Conservation (phyloP, 2,329 filamentous ascomycete genomes). For the Monilinia polystroma region DNA sequence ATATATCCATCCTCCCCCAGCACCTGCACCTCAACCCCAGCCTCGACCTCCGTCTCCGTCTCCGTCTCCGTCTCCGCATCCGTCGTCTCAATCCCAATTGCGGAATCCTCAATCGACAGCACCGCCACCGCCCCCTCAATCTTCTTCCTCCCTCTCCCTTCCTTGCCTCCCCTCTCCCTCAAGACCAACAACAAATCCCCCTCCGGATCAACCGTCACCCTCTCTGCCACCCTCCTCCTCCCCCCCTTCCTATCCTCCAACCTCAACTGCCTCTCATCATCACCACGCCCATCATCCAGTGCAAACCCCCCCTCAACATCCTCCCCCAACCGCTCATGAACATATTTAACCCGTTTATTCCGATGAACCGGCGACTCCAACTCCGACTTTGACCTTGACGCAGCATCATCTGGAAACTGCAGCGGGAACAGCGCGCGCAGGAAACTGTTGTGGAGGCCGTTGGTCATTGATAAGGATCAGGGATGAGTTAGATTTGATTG, state of each 20-base stretch:
- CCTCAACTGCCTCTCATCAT: conserved; percentile 16
- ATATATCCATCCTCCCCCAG: neutral
- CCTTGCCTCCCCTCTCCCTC: neutral
- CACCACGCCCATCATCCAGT: neutral
- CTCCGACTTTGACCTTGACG: neutral
- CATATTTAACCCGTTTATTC: conserved; percentile 15
- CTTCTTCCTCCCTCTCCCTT: neutral
- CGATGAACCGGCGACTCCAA: neutral
- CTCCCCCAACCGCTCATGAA: neutral
- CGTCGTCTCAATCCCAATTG: conserved; percentile 4
- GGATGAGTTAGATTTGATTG: neutral
- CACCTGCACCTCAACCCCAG: neutral
- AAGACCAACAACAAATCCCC: conserved; percentile 16
- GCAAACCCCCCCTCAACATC: neutral
- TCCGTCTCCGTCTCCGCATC: neutral
- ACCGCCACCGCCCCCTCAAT: neutral
- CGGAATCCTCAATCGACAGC: conserved; percentile 15
- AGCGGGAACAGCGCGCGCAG: conserved; percentile 20
- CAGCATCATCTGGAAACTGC: conserved; percentile 3
- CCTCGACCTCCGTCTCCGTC: no score
- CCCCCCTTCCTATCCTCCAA: neutral
- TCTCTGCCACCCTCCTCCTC: conserved; percentile 15
- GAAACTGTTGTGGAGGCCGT: conserved; percentile 10
- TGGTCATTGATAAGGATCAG: conserved; percentile 13
- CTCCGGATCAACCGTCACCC: conserved; percentile 14